Evolutionary conservation across 1,139 yeast species (phyloP), one percentile per base, ranked within the genome.

Genomic region (Hyphopichia burtonii): DNA sequence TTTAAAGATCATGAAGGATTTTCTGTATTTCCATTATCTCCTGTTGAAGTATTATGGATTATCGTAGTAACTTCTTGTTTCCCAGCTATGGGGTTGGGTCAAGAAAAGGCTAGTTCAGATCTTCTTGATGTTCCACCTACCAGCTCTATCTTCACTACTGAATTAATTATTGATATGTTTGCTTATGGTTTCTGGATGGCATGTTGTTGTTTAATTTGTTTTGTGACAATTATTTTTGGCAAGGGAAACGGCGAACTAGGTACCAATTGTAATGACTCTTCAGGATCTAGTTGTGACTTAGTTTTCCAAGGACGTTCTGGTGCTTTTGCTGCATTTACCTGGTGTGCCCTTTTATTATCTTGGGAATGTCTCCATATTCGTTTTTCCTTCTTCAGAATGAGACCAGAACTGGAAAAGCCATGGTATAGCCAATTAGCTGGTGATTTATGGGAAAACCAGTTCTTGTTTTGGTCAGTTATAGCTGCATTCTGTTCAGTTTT

Each of bases 31-130:
- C 91, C 93, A 28, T 69, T 86, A 44, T 77, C 90, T 0, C 91
- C 93, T 2, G 88, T 86, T 48, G 90, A 86, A 65, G 89, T 84
- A 11, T 68, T 86, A 50, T 86, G 91, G 91, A 80, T 85, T 57
- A 78, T 85, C 56, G 88, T 86, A 59, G 80, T 84, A 33, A 85
- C 93, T 2, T 82, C 90, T 4, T 82, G 90, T 51, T 83, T 85
- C 71, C 94, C 93, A 39, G 93, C 93, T 22, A 85, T 86, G 89
- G 93, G 93, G n/a, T 76, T 86, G 42, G 90, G 90, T 49, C 78
- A 83, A 49, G 90, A 85, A 61, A 69, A 64, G 43, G 91, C 90
- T 1, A 68, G 75, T 43, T 80, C 81, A 34, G 90, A 83, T 58
- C 69, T 84, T 38, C 80, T 86, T 78, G 75, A 78, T 31, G 68